These are phyloP conservation scores for Alternaria sp. DNA, from an alignment of 2,329 filamentous ascomycete species.

Conservation along the genomic window DNA sequence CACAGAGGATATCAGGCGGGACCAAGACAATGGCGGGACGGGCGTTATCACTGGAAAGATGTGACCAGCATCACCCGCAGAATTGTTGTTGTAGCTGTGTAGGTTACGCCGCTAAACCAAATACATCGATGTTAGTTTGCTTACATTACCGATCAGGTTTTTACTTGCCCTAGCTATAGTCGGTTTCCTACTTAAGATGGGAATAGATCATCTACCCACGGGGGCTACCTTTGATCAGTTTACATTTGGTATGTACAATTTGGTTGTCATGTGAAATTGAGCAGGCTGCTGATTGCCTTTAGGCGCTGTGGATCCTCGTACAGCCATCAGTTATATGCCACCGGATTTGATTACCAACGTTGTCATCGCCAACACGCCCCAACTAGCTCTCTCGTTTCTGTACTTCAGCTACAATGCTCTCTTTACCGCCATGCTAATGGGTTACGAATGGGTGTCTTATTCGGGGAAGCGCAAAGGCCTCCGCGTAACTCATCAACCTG, in stretches of 20 bases:
- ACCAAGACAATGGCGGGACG: background rate
- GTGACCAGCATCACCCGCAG: background rate
- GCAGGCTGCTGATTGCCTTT: background rate
- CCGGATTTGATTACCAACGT: slow-evolving; percentile 6
- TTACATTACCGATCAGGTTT: background rate
- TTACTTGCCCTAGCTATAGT: background rate
- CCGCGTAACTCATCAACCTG: slow-evolving; percentile 44
- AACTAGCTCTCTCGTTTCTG: slow-evolving; percentile 54
- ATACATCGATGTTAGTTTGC: background rate
- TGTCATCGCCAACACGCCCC: slow-evolving; percentile 54
- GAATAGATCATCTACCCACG: background rate
- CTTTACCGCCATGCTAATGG: slow-evolving; percentile 55
- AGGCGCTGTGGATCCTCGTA: slow-evolving; percentile 17
- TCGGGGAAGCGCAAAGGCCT: slow-evolving; percentile 39
- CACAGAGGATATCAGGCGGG: background rate
- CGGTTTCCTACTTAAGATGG: slow-evolving; percentile 1
- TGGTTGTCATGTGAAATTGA: background rate
- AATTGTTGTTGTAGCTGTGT: background rate
- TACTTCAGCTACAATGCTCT: slow-evolving; percentile 57
- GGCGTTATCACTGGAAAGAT: background rate
- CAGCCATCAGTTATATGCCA: background rate
- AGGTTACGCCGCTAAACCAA: background rate
- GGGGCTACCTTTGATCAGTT: background rate
- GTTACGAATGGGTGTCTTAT: slow-evolving; percentile 56
- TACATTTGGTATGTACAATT: background rate